phyloP scores from a whole-genome alignment of 2,329 filamentous ascomycete genomes.

The Didymella pomorum region DNA sequence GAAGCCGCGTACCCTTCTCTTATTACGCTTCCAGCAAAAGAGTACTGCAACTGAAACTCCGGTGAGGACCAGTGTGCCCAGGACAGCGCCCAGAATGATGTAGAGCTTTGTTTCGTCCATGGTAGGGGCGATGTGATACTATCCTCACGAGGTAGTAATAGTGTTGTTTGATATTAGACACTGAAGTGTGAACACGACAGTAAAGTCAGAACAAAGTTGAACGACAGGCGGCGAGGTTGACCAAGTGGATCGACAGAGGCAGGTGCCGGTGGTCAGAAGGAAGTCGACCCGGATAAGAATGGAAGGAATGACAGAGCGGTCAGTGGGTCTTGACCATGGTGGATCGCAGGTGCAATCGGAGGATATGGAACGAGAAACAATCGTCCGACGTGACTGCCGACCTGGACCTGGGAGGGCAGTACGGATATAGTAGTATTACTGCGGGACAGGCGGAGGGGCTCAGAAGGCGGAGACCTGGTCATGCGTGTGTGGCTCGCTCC shows the following conservation, averaged over 20 bases:
- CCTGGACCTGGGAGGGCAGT: constrained; percentile 33
- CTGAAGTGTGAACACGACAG: constrained; percentile 9
- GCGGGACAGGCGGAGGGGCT: constrained; percentile 38
- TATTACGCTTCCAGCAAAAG: constrained; percentile 46
- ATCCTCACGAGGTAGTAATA: constrained; percentile 8
- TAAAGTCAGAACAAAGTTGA: constrained; percentile 10
- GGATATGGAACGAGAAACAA: constrained; percentile 31
- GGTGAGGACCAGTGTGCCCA: constrained; percentile 45
- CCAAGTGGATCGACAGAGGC: constrained; percentile 18
- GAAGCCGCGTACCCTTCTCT: constrained; percentile 47
- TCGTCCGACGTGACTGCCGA: constrained; percentile 31
- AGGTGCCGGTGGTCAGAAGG: constrained; percentile 24
- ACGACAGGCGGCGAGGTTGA: constrained; percentile 16
- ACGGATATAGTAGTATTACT: constrained; percentile 42
- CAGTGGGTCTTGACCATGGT: constrained; percentile 43
- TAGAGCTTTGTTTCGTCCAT: constrained; percentile 48
- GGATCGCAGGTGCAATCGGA: constrained; percentile 28
- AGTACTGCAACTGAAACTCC: constrained; percentile 40
- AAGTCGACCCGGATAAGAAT: constrained; percentile 24
- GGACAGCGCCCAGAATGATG: constrained; percentile 48
- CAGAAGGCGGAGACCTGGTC: constrained; percentile 37
- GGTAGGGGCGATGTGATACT: constrained; percentile 7
- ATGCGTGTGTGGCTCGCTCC: constrained; percentile 46
- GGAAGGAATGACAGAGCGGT: constrained; percentile 25
- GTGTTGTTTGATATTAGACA: constrained; percentile 9